These are phyloP conservation scores for Oropetium thomaeum DNA, from an alignment of 176 grass and related monocot species.

Conservation along the genomic window DNA sequence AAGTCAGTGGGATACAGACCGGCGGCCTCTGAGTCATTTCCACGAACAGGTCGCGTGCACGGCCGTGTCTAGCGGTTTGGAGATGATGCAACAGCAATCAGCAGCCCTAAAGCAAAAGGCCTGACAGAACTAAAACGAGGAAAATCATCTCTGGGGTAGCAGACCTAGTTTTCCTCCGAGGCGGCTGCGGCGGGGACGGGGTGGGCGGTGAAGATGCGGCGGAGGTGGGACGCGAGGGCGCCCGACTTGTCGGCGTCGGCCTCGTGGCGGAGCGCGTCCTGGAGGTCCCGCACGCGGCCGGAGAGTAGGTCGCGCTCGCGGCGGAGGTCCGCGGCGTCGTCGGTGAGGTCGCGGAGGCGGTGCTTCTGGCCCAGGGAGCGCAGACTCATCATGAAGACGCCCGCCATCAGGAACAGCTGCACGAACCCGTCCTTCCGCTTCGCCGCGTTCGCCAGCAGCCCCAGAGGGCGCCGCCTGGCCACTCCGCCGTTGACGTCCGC, in stretches of 20 bases:
- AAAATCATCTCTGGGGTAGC: background rate
- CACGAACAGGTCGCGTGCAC: conserved; percentile 33
- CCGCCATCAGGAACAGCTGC: conserved; percentile 78
- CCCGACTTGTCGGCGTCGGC: conserved; percentile 61
- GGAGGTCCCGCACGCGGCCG: conserved; percentile 55
- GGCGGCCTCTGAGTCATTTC: conserved; percentile 25
- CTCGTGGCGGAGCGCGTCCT: conserved; percentile 62
- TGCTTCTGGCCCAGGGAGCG: conserved; percentile 82
- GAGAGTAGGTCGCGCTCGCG: conserved; percentile 49
- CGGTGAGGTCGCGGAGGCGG: conserved; percentile 65
- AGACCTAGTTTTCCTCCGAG: conserved; percentile 8
- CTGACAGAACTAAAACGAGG: background rate
- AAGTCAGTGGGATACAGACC: background rate
- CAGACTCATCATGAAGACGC: conserved; percentile 83
- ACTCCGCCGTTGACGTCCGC: conserved; percentile 10
- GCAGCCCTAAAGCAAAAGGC: too few relatives aligned
- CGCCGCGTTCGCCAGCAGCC: conserved; percentile 55
- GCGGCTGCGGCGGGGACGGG: conserved; percentile 12
- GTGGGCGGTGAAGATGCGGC: conserved; percentile 60
- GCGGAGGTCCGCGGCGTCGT: conserved; percentile 63
- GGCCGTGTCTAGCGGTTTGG: background rate
- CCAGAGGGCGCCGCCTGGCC: background rate
- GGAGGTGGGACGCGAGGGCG: conserved; percentile 61
- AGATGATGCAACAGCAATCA: fast-evolving
- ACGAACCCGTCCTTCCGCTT: conserved; percentile 85